Evolutionary conservation across 257 asterid genomes (phyloP), one percentile per base, ranked within the genome.

Genomic region (Przewalskia tangutica): DNA sequence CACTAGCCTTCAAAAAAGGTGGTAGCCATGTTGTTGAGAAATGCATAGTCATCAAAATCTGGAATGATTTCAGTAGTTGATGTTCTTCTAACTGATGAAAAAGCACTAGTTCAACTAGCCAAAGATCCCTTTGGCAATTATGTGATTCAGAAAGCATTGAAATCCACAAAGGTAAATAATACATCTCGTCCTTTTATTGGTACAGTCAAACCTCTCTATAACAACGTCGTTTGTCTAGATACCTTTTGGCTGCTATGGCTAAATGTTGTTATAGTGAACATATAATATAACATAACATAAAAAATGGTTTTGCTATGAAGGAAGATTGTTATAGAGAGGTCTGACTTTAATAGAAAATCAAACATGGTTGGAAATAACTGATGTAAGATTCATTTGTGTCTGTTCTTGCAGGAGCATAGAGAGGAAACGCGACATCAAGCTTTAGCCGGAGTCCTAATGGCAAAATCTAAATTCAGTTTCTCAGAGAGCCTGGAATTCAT

Each of bases 141-240:
- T 44, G 75, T 79, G 8, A 59, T 79, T 65, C 82, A 60, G 82
- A 79, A 16, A 79, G 82, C 75, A 14, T 79, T 79, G 46, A 12
- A 79, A 12, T 48, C 7, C 13, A 59, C 75, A 18, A 79, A 79
- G 54, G 82, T 78, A 78, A 78, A 54, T 40, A 77, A 27, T 17
- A 11, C 17, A 0, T 36, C 8, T 54, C 13, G 3, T 20, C 60
- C 9, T 34, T 34, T 77, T 53, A 34, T 16, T 55, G 0, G 0
- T 36, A 54, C 7, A 53, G 27, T 48, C 55, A 46, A 68, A 16
- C 48, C 12, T 58, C 12, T 58, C 0, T 7, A 18, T 4, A 58
- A 18, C 1, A 8, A 18, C 0, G 6, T 58, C 14, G 38, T 50
- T 27, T 73, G n/a, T 42, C 14, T 3, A 9, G 16, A 18, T 46